These are phyloP conservation scores for Xylaria castorea DNA, from an alignment of 495 filamentous ascomycete genomes.

Conservation along the genomic window DNA sequence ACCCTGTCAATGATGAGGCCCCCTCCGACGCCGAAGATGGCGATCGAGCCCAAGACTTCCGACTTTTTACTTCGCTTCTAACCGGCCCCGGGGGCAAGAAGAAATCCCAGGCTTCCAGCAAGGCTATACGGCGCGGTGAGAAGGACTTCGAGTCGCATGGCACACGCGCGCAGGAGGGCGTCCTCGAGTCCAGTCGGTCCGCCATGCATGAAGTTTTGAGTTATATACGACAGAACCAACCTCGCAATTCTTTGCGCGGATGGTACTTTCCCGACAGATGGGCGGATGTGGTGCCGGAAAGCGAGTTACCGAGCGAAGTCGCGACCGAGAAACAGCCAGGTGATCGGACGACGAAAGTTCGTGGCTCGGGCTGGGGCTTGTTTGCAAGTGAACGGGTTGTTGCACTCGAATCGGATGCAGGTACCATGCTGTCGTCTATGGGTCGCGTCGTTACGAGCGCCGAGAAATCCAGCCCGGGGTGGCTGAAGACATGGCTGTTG, in stretches of 20 bases:
- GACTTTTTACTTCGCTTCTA: conserved; percentile 69
- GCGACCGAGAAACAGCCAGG: neutral
- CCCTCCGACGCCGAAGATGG: conserved; percentile 78
- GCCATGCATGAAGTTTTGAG: conserved; percentile 91
- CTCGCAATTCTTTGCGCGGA: conserved; percentile 61
- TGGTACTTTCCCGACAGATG: conserved; percentile 61
- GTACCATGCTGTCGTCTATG: conserved; percentile 47
- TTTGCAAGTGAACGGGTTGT: conserved; percentile 57
- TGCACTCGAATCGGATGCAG: conserved; percentile 52
- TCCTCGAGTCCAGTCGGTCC: conserved; percentile 78
- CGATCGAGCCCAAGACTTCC: conserved; percentile 76
- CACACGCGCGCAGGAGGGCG: conserved; percentile 76
- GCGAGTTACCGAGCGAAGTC: conserved; percentile 40
- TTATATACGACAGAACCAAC: conserved; percentile 68
- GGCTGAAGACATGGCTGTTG: conserved; percentile 75
- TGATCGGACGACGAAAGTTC: conserved; percentile 25
- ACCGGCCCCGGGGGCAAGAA: conserved; percentile 37
- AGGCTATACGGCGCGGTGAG: conserved; percentile 67
- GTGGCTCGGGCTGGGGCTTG: conserved; percentile 43
- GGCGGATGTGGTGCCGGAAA: conserved; percentile 40
- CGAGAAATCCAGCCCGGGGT: conserved; percentile 51
- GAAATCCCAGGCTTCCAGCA: conserved; percentile 47
- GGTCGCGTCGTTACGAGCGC: conserved; percentile 52
- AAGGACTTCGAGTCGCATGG: conserved; percentile 97
- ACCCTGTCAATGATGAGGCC: conserved; percentile 36